phyloP scores from a whole-genome alignment of 768 basidiomycete species.

The Leccinum arenicola region DNA sequence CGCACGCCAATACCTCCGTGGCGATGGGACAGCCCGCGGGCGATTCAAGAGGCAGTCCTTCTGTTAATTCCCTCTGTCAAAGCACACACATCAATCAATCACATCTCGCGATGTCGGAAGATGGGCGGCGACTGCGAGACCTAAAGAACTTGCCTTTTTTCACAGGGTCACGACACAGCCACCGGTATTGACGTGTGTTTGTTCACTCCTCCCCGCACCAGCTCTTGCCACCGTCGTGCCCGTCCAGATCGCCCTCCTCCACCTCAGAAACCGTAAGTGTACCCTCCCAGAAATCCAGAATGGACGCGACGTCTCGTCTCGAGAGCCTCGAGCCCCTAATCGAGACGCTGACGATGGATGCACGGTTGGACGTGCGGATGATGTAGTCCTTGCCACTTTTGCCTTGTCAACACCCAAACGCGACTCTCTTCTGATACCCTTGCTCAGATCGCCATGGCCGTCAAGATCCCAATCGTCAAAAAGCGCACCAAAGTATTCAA shows the following conservation, averaged over 20 bases:
- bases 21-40: not conserved
- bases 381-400: not conserved
- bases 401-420: not conserved
- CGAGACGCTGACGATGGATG: slow-evolving; percentile 22
- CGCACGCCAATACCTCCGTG: slow-evolving; percentile 7
- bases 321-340: not conserved
- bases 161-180: slow-evolving; percentile 19
- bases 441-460: slow-evolving; percentile 40
- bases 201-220: slow-evolving; percentile 5
- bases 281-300: not conserved
- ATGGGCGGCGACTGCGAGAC: not conserved
- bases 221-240: slow-evolving; percentile 1
- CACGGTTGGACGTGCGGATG: slow-evolving; percentile 22
- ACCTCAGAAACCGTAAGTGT: slow-evolving; percentile 55
- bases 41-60: not conserved
- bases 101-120: not conserved
- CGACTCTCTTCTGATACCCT: slow-evolving; percentile 14
- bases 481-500: slow-evolving; percentile 98
- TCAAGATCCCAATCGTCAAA: slow-evolving; percentile 78
- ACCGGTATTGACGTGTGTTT: slow-evolving; percentile 27
- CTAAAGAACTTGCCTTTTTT: not conserved
- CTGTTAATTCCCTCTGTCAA: not conserved
- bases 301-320: not conserved
- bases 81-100: not conserved
- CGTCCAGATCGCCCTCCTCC: slow-evolving; percentile 42